A percentile compares a stretch with the other conserved stretches of the same genome.
Conservation (phyloP, 805 yeast species). For the Ascoidea rubescens region DNA sequence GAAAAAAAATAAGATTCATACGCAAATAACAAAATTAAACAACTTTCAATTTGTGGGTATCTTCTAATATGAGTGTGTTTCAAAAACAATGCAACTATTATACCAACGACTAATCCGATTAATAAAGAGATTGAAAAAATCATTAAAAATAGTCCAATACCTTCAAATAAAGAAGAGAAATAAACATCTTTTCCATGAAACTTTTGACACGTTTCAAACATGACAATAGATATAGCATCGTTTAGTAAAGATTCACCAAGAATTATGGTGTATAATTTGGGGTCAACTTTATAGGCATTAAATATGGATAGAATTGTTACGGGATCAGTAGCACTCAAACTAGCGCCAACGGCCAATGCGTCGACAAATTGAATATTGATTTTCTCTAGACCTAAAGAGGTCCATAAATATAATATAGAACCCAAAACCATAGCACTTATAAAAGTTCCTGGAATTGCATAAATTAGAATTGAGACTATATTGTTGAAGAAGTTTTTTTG, state of each 20-base stretch:
- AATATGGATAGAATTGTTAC: slow-evolving; percentile 92
- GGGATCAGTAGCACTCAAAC: slow-evolving; percentile 96
- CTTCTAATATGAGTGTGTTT: slow-evolving; percentile 89
- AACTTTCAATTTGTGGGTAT: slow-evolving; percentile 95
- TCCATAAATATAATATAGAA: slow-evolving; percentile 77
- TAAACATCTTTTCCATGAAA: slow-evolving; percentile 78
- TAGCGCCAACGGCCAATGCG: slow-evolving; percentile 94
- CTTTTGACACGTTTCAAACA: slow-evolving; percentile 97
- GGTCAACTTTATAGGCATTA: slow-evolving; percentile 96
- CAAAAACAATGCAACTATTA: slow-evolving; percentile 74
- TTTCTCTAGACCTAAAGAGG: slow-evolving; percentile 82
- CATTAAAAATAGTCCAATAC: slow-evolving; percentile 85
- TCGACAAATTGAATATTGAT: slow-evolving; percentile 87
- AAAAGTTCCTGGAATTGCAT: slow-evolving; percentile 96
- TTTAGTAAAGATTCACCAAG: slow-evolving; percentile 92
- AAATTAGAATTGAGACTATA: slow-evolving; percentile 77
- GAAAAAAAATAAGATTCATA: slow-evolving; percentile 95
- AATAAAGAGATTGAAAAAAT: slow-evolving; percentile 83
- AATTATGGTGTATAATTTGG: slow-evolving; percentile 90
- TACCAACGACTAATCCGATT: slow-evolving; percentile 81
- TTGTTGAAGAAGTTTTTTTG: slow-evolving; percentile 92
- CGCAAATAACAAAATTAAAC: slow-evolving; percentile 79
- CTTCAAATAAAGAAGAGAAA: slow-evolving; percentile 74
- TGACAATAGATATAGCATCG: slow-evolving; percentile 96
- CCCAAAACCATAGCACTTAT: slow-evolving; percentile 86